These are phyloP conservation scores for Naematelia encephala DNA, from an alignment of 768 basidiomycete genomes.

Conservation along the genomic window DNA sequence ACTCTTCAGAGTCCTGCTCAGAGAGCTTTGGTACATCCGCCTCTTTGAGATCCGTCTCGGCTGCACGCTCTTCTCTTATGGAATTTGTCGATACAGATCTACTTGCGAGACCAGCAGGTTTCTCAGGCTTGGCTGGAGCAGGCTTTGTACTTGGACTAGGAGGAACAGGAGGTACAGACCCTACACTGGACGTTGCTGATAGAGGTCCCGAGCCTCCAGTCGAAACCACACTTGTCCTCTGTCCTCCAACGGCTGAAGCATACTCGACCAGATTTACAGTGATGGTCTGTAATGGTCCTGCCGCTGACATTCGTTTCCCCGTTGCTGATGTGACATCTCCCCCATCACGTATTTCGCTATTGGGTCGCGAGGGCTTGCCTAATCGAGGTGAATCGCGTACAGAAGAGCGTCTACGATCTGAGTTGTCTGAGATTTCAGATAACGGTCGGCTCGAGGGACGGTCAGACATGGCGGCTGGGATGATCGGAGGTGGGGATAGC, in stretches of 20 bases:
- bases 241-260: slow-evolving; percentile 13
- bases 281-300: slow-evolving; percentile 26
- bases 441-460: slow-evolving; percentile 24
- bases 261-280: slow-evolving; percentile 42
- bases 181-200: slow-evolving; percentile 1
- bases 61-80: slow-evolving; percentile 12
- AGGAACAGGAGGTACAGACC: slow-evolving; percentile 22
- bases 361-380: slow-evolving; percentile 15
- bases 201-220: neutral
- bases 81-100: slow-evolving; percentile 5
- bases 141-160: slow-evolving; percentile 18
- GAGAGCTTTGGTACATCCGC: neutral
- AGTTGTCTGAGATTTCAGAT: slow-evolving; percentile 40
- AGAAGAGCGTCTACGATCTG: slow-evolving; percentile 18
- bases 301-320: slow-evolving; percentile 4
- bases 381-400: slow-evolving; percentile 18
- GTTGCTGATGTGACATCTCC: neutral
- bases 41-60: slow-evolving; percentile 1
- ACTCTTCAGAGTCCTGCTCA: neutral
- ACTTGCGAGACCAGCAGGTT: slow-evolving; percentile 8
- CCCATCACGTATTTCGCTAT: slow-evolving; percentile 25
- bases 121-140: slow-evolving; percentile 18
- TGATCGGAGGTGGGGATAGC: neutral
- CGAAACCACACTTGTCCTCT: neutral
- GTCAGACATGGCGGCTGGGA: slow-evolving; percentile 2